Evolutionary conservation across 1,284 basidiomycete genomes (phyloP), one percentile per base, ranked within the genome.

Genomic region (Cryptococcus deneoformans): DNA sequence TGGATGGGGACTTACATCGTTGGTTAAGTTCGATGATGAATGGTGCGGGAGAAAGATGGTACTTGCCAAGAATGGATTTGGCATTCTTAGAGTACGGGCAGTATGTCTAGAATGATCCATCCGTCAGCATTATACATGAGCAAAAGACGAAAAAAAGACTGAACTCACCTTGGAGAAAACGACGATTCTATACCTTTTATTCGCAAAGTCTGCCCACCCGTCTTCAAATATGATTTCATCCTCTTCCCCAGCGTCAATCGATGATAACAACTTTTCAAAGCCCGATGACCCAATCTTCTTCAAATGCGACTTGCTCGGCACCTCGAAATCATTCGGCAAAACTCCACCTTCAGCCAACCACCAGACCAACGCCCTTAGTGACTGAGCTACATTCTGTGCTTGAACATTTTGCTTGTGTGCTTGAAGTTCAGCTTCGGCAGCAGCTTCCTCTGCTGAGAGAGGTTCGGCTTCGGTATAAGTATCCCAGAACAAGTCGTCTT

Each of bases 1-100:
- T 9, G 49, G 50, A 11, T 10, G 44, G 44, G 9, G n/a, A 74
- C 75, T 64, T 56, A 78, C 77, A 60, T 52, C 77, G 67, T n/a
- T 69, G 63, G 56, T 78, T 77, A n/a, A 78, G 69, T 60, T 79
- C 77, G 53, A 78, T 67, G 49, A 77, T 65, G 58, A 69, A 70
- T 14, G 78, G 74, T 46, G 58, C 60, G 3, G 70, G 71, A 6
- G 64, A 56, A n/a, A 75, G 60, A 7, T 59, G 51, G 61, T 78
- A 75, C 46, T 65, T 46, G 11, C 60, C 58, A 29, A 79, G 58
- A 37, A 78, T 74, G 7, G 52, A 52, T 62, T 78, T 78, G 7
- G 75, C 77, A 43, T 71, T 69, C 49, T 60, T 66, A 12, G 76
- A 78, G 66, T 72, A 77, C 7, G 76, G 4, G 53, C 9, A 16